Base-by-base conservation (phyloP, 768 basidiomycete genomes). In the Suillus fuscotomentosus region DNA sequence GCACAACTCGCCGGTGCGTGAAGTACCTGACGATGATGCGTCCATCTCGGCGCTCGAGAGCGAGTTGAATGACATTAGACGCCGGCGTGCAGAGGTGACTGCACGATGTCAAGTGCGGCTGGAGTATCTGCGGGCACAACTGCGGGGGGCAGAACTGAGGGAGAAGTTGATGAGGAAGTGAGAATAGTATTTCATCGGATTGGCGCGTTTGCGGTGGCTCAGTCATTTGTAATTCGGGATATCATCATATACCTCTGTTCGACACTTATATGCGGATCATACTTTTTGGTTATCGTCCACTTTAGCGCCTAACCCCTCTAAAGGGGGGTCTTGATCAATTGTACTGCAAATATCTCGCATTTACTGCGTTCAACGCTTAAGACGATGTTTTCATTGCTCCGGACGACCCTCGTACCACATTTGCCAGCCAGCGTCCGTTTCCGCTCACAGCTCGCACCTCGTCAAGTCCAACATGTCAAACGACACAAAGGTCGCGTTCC, bases 401-500 rank as follows among this genome's bases (percentile, higher is more conserved):
- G 39, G 17, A 27, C 39, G 39, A 24, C 56, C 3, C 17, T 41
- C 24, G 10, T 15, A 20, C 24, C 56, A 11, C 24, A 14, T 17
- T 57, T 24, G 2, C 39, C 38, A 24, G 38, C 56, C 9, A 69
- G 72, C n/a, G 71, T 66, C 7, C 74, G 74, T 60, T 77, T 75
- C 38, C 83, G 87, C 41, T 75, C 81, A 42, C 86, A 89, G 68
- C 87, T 98, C 34, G 94, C 94, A 2, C 97, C 97, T 5, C 85
- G 88, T 48, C 82, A 88, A 65, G 88, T 94, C 64, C 90, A 94
- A 76, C 89, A 92, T 73, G 81, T 91, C 69, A 94, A 92, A 76
- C 86, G 93, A 13, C 95, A 97, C 79, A 97, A 97, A 75, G 96
- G 95, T 60, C 84, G 89, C 53, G 83, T 94, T 51, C 92, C 92